Base-by-base conservation (phyloP, 2,329 filamentous ascomycete genomes). In the Calonectria henricotiae region DNA sequence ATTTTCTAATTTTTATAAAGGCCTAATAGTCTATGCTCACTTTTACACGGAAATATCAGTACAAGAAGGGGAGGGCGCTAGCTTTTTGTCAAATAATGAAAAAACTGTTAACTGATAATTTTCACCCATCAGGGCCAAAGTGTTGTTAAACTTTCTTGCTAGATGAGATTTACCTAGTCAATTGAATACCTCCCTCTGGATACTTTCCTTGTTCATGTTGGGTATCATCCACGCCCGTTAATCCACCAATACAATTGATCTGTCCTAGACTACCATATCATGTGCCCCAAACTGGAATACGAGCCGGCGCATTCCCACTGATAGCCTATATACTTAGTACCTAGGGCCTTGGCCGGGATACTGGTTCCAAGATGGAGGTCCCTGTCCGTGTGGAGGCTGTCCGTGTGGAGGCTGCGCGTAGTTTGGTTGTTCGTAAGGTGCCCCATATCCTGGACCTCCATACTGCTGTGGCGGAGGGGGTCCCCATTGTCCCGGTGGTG, bases 261-360 rank as follows among this genome's bases (percentile, higher is more conserved):
- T 30, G 32, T 25, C 35, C 55, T 39, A 61, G 32, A 69, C 23
- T 51, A 12, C 43, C 58, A 58, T 27, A 23, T 58, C 20, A 20
- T 8, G 13, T 62, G 32, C 25, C n/a, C 39, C 27, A 39, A 41
- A 58, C 60, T 62, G 39, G 41, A 32, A 62, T 37, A 49, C 47
- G 47, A 51, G 51, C 23, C 35, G 35, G 20, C 30, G 47, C 30
- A 39, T 61, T 27, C 32, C 30, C 25, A 32, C 9, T 12, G 13
- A n/a, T 30, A n/a, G 23, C 25, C 25, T 55, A 41, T 62, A 15
- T 37, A 47, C 55, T 70, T 71, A 82, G 69, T 82, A 82, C n/a
- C 80, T 76, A 49, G 79, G 82, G 58, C 76, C 76, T 68, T 83
- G 82, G 15, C 83, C 82, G n/a, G 81, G 82, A 62, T 83, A 84